Base-by-base conservation (phyloP, 192 early-diverging fungal species). In the Backusella luteola region DNA sequence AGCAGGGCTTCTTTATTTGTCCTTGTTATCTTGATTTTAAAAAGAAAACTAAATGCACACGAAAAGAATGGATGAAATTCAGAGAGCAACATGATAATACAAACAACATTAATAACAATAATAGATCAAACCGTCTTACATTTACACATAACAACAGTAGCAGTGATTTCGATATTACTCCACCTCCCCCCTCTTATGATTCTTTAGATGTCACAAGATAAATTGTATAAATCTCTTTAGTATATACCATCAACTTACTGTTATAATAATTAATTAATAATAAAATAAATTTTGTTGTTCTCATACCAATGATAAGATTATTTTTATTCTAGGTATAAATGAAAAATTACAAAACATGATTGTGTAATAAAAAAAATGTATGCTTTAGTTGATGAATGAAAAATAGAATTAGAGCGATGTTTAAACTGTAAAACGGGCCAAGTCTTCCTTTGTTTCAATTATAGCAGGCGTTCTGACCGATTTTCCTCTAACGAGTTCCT, bases 401-500 rank as follows among this genome's bases (percentile, higher is more conserved):
- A 63, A 29, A 14, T 26, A 63, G 8, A 63, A 63, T 12, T 21
- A 53, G 26, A 26, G 23, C 11, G 4, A 14, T 29, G 23, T 29
- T 71, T 71, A 71, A 34, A 71, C 14, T 21, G 44, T 29, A 29
- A 49, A 71, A 49, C 44, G 76, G 26, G 74, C 66, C 32, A 86
- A 41, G 56, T 86, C 85, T 17, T 75, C 74, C 42, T 34, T 74
- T 19, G 81, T 81, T 8, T 86, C 81, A 70, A 90, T 80, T 23
- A 83, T 26, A 39, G 73, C 71, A 29, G 94, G 92, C 3, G 89
- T 87, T n/a, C 77, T 82, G 75, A 95, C 79, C 1, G 89, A 90
- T 77, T 90, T 89, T 66, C 94, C 95, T 34, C 85, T 78, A 32
- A 97, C 87, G 41, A 72, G 70, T 74, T 96, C 94, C 29, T 67